Percentiles rank a stretch among this genome's conserved stretches.
phyloP scores from a whole-genome alignment of 2,329 filamentous ascomycete genomes.

The Sphaerulina vaccinii region DNA sequence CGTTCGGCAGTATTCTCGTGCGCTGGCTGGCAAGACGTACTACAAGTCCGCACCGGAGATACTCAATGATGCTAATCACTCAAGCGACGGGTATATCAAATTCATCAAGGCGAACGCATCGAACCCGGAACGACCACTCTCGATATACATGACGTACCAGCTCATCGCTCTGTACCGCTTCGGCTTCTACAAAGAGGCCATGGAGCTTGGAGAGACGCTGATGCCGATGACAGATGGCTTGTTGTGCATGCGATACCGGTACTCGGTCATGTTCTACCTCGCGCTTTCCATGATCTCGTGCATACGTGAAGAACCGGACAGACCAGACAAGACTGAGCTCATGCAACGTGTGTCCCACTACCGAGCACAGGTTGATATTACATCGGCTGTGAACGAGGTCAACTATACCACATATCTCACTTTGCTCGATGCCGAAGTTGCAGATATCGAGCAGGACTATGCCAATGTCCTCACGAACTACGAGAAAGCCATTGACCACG shows the following conservation, averaged over 20 bases:
- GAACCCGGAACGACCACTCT: conserved; percentile 63
- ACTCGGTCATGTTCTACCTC: conserved; percentile 45
- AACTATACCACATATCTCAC: conserved; percentile 72
- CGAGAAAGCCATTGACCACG: conserved; percentile 70
- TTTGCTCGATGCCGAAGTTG: conserved; percentile 66
- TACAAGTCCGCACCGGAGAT: conserved; percentile 53
- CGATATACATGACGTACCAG: conserved; percentile 64
- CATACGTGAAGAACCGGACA: conserved; percentile 38
- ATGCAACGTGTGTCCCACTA: conserved; percentile 56
- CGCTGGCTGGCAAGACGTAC: conserved; percentile 72
- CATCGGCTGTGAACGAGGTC: conserved; percentile 62
- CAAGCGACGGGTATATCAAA: conserved; percentile 56
- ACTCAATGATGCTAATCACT: conserved; percentile 68
- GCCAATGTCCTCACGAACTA: conserved; percentile 62
- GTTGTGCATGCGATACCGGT: conserved; percentile 46
- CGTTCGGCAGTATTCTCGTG: conserved; percentile 64
- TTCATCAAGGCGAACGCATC: conserved; percentile 48
- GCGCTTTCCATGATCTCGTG: conserved; percentile 43
- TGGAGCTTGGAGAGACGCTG: conserved; percentile 44
- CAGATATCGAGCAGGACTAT: conserved; percentile 49
- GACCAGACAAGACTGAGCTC: conserved; percentile 41
- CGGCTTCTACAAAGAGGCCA: conserved; percentile 44
- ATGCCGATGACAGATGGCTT: conserved; percentile 43
- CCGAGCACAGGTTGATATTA: conserved; percentile 62
- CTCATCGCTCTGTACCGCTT: conserved; percentile 45